Base-by-base conservation (phyloP, 2,329 filamentous ascomycete genomes). In the Lecanicillium sp. region DNA sequence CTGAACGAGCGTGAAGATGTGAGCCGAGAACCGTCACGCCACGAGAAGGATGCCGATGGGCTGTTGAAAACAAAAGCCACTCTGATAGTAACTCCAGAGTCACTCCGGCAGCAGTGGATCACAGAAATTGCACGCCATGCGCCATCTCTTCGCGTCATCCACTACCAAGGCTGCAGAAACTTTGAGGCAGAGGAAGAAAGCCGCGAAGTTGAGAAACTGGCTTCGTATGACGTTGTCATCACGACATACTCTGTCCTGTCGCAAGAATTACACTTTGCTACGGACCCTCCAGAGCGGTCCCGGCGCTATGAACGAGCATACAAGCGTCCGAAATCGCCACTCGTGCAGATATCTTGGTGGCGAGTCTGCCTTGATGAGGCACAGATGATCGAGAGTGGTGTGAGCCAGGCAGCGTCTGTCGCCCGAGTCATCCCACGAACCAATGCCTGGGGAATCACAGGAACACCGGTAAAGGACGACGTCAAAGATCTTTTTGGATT, bases 391-490 rank as follows among this genome's bases (percentile, higher is more conserved):
- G 91, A 97, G 62, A 91, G 81, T 55, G 89, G 90, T 27, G 83
- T 94, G 4, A 90, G 82, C 57, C 84, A 88, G 56, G 87, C 91
- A 23, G 90, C 93, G 1, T 79, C 76, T 39, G 82, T 96, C 12
- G 90, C 90, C 29, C 80, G 83, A 33, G 71, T 85, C 21, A 84
- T 98, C 52, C 90, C 91, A 37, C 79, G 93, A 23, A 68, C 87
- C 54, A 90, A 95, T 66, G 84, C 89, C 2, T 97, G 93, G 93
- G 90, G 86, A 12, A 83, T 98, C 33, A 91, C 89, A 0, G 93
- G 65, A 35, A 98, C 93, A 1, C 93, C 93, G 0, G 76, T 97
- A 30, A 85, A 87, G 55, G 87, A 89, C 55, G 78, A 89, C 52
- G 77, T 91, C 26, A 66, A 69, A 58, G 91, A 96, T 63, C 71